These are phyloP conservation scores for Suillus subaureus DNA, from an alignment of 768 basidiomycete genomes.

Conservation along the genomic window DNA sequence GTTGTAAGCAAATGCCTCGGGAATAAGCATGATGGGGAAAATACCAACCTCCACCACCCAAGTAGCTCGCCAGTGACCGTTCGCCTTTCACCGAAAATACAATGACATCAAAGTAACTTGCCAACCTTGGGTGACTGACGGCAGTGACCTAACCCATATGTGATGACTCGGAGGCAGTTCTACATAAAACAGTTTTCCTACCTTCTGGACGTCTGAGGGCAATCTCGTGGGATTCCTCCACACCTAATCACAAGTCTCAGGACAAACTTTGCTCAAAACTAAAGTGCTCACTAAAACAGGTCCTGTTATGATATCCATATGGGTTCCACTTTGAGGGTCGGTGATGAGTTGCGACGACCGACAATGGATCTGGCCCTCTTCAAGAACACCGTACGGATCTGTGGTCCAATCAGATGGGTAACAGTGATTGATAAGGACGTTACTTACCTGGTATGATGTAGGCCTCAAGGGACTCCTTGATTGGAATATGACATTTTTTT, in stretches of 20 bases:
- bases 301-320: conserved; percentile 52
- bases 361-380: conserved; percentile 67
- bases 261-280: background rate
- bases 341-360: conserved; percentile 37
- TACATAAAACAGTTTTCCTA: conserved; percentile 20
- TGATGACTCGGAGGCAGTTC: background rate
- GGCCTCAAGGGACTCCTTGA: conserved; percentile 54
- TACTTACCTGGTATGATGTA: conserved; percentile 68
- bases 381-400: conserved; percentile 69
- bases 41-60: conserved; percentile 72
- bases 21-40: conserved; percentile 4
- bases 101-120: conserved; percentile 60
- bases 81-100: conserved; percentile 54
- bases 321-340: conserved; percentile 34
- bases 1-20: background rate
- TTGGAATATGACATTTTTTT: conserved; percentile 59
- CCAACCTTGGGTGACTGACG: conserved; percentile 50
- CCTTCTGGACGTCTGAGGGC: conserved; percentile 73
- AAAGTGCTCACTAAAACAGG: conserved; percentile 56
- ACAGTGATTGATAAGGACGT: background rate
- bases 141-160: conserved; percentile 51
- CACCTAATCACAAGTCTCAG: conserved; percentile 24
- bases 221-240: conserved; percentile 71
- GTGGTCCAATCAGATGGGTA: conserved; percentile 5
- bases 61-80: conserved; percentile 60